Percentiles rank a stretch among this genome's conserved stretches.
Conservation (phyloP, 2,329 filamentous ascomycete genomes). For the Juglanconis sp. region DNA sequence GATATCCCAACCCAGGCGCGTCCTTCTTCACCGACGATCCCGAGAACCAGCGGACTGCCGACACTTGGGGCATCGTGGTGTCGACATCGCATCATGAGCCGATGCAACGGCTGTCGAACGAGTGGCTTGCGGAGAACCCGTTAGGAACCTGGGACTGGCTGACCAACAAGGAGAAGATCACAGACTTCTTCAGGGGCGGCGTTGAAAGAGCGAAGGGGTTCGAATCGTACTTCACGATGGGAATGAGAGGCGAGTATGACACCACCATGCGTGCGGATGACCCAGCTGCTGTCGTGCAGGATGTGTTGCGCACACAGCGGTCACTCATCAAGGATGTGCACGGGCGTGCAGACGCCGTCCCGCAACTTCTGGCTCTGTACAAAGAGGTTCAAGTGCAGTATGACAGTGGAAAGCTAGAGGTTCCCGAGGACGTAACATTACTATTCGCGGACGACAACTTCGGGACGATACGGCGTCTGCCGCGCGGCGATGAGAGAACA, state of each 20-base stretch:
- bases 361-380: conserved; percentile 60
- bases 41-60: conserved; percentile 54
- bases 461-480: conserved; percentile 57
- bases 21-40: conserved; percentile 63
- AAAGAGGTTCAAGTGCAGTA: conserved; percentile 65
- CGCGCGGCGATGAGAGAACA: conserved; percentile 47
- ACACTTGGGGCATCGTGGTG: conserved; percentile 62
- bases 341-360: conserved; percentile 38
- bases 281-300: conserved; percentile 48
- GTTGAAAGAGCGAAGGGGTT: conserved; percentile 50
- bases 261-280: conserved; percentile 47
- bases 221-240: conserved; percentile 57
- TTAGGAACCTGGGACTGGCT: conserved; percentile 59
- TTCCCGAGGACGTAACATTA: conserved; percentile 60
- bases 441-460: conserved; percentile 63
- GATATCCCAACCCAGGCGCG: conserved; percentile 42
- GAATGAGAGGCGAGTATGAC: conserved; percentile 60
- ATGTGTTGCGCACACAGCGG: conserved; percentile 53
- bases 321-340: conserved; percentile 51
- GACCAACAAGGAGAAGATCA: conserved; percentile 52
- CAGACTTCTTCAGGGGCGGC: conserved; percentile 55
- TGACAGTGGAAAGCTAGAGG: conserved; percentile 50
- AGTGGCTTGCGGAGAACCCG: conserved; percentile 36
- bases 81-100: conserved; percentile 65
- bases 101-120: conserved; percentile 57